Base-by-base conservation (phyloP, 139 green algal species). In the Tetradesmus lagerheimii region DNA sequence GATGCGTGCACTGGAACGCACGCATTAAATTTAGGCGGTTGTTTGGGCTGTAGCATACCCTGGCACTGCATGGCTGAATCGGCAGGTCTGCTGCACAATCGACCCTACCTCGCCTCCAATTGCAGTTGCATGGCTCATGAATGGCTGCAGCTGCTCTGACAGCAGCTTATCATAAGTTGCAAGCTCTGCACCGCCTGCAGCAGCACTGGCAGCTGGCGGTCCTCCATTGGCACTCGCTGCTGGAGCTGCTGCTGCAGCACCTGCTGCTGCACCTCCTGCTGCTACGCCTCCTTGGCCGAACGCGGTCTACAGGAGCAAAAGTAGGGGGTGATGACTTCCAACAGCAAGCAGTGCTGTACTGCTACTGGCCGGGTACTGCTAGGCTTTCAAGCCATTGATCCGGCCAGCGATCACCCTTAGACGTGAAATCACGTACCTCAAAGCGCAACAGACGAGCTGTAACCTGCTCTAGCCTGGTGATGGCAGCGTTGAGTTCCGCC, bases 151-250 rank as follows among this genome's bases (percentile, higher is more conserved):
- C 12, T 89, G 41, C n/a, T 82, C 67, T n/a, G 43, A 23, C n/a
- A 91, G 88, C 34, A 91, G 64, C 16, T 47, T 66, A 23, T 91
- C 88, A 79, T 91, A 91, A 2, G 20, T 67, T 50, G 62, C 80
- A 14, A 91, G 31, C 25, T 85, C 78, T 25, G 29, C 35, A 76
- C 23, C 23, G 53, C 38, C 18, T 38, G 79, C 25, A 57, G 79
- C 39, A 20, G 45, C 35, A 57, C 41, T 20, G 34, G 41, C 71
- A 64, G 75, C 31, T 43, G 38, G 18, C 12, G 20, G 4, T 64
- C 27, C 43, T 23, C 38, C 64, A 74, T 74, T 75, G 6, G 37
- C 35, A 31, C 20, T 38, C 2, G 35, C 35, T 57, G 31, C 82
- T 27, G 35, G 75, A 79, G 82, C 85, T 76, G 71, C 15, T 35